Evolutionary conservation across 2,329 filamentous ascomycete species (phyloP), one percentile per base, ranked within the genome.

Genomic region (Zasmidium angulare): DNA sequence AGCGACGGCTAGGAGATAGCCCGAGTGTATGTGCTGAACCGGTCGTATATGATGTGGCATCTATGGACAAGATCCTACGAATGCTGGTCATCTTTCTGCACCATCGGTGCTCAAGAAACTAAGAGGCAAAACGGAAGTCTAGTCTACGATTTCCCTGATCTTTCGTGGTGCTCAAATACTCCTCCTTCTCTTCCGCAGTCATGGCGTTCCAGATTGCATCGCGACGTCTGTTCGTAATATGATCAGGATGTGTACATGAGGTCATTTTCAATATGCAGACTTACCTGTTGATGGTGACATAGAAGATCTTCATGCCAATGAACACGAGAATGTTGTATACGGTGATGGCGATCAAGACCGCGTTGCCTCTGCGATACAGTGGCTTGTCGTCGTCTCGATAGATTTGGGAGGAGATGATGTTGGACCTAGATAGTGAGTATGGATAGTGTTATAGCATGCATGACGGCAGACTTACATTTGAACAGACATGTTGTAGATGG

Each of bases 401-500:
- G n/a, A 86, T 82, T 59, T 68, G 59, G 9, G 54, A 53, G 2
- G 60, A 63, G n/a, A 77, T 73, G 55, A 79, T 71, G 24, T 71
- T 75, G 3, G 72, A 74, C n/a, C n/a, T n/a, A n/a, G n/a, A n/a
- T n/a, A n/a, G n/a, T n/a, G n/a, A n/a, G n/a, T n/a, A n/a, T n/a
- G n/a, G n/a, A n/a, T n/a, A n/a, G n/a, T n/a, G n/a, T n/a, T n/a
- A n/a, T n/a, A n/a, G n/a, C n/a, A n/a, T n/a, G n/a, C n/a, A n/a
- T n/a, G n/a, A n/a, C n/a, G n/a, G n/a, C n/a, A n/a, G n/a, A n/a
- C n/a, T n/a, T n/a, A n/a, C 7, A 73, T 66, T 52, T 79, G 77
- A 12, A 78, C 76, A 29, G 70, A 70, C 62, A 79, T 77, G 67
- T 88, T 88, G 72, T 88, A 88, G n/a, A 85, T 74, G 0, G 84